Percentiles rank a stretch among this genome's conserved stretches.
Evolutionary conservation across 306 rosid genomes (phyloP).

Genomic region (Glycyrrhiza uralensis): DNA sequence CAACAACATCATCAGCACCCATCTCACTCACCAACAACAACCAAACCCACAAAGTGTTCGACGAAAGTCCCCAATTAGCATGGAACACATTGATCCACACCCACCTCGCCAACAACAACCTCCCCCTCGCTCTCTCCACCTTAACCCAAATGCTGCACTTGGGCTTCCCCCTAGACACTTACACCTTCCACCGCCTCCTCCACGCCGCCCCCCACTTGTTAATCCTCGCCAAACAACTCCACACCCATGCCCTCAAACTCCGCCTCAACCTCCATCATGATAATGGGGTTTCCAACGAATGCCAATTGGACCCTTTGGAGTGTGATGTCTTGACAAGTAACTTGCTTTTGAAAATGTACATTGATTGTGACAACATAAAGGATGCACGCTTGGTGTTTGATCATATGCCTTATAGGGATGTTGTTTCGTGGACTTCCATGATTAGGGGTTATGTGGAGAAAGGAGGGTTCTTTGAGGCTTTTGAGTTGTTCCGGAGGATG

Average conservation of each 20-base stretch:
- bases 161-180: background rate
- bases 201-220: background rate
- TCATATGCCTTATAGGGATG: slow-evolving; percentile 51
- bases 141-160: too few species aligned
- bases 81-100: background rate
- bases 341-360: slow-evolving; percentile 64
- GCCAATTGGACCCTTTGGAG: too few species aligned
- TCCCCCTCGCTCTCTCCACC: too few species aligned
- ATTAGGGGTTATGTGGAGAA: slow-evolving; percentile 46
- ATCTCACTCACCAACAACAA: background rate
- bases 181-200: background rate
- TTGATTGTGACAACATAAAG: slow-evolving; percentile 48
- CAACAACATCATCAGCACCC: background rate
- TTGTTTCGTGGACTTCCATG: slow-evolving; percentile 64
- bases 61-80: background rate
- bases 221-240: background rate
- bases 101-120: too few species aligned
- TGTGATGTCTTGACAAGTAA: slow-evolving; percentile 52
- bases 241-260: background rate
- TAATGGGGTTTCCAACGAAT: too few species aligned
- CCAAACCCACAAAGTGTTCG: background rate
- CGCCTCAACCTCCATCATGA: background rate
- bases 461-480: slow-evolving; percentile 60
- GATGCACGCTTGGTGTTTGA: slow-evolving; percentile 49
- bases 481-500: slow-evolving; percentile 60